Conservation (phyloP, 495 filamentous ascomycete genomes). For the Tuber umbilicatum region DNA sequence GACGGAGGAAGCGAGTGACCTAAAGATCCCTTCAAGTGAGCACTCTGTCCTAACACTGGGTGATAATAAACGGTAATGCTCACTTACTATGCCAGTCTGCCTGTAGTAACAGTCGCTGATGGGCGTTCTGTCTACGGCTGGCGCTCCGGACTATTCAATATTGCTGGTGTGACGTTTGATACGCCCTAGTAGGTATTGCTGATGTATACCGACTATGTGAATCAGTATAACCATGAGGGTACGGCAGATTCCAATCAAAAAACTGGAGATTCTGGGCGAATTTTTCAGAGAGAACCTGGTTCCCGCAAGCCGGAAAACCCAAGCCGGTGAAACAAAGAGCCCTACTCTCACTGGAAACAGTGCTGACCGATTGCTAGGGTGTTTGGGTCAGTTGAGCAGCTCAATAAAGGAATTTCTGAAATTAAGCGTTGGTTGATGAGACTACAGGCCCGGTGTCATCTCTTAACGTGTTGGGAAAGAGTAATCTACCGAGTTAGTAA, state of each 20-base stretch:
- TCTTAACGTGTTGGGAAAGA: background rate
- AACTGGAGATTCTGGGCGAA: too few species aligned
- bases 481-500: background rate
- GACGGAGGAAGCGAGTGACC: background rate
- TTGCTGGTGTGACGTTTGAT: background rate
- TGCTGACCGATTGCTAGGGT: too few species aligned
- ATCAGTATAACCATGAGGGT: background rate
- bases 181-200: background rate
- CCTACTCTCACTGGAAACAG: too few species aligned
- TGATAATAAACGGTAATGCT: background rate
- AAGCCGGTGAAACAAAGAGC: background rate
- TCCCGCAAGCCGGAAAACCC: background rate
- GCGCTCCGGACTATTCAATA: background rate
- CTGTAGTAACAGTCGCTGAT: background rate
- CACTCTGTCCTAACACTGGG: background rate
- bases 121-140: background rate
- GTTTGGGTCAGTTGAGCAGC: too few species aligned
- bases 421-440: background rate
- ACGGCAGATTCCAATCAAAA: too few species aligned
- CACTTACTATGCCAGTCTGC: background rate
- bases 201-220: background rate
- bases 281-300: background rate
- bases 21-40: background rate
- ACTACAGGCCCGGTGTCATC: background rate
- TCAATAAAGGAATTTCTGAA: too few species aligned